These are phyloP conservation scores for Kwoniella shivajii DNA, from an alignment of 1,284 basidiomycete genomes.

Conservation along the genomic window DNA sequence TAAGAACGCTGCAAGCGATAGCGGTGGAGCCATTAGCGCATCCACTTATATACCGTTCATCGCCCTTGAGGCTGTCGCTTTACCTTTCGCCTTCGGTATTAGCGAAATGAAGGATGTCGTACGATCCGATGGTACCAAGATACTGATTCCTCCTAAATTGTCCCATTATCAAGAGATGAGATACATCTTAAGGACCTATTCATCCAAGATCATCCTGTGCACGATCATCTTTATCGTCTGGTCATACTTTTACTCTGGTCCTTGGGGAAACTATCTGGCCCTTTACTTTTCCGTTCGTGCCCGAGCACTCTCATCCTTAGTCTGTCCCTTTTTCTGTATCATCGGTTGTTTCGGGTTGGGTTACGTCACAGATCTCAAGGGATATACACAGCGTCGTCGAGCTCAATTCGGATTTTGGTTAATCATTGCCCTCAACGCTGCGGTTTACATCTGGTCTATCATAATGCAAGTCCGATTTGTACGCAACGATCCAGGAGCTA, in stretches of 20 bases:
- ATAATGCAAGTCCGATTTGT: neutral
- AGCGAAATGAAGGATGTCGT: neutral
- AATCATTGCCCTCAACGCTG: neutral
- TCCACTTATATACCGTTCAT: neutral
- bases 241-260: slow-evolving; percentile 21
- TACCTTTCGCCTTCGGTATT: slow-evolving; percentile 22
- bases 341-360: slow-evolving; percentile 25
- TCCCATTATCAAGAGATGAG: slow-evolving; percentile 17
- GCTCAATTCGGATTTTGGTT: slow-evolving; percentile 1
- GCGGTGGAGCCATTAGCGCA: neutral
- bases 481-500: neutral
- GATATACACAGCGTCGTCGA: neutral
- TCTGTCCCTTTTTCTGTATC: slow-evolving; percentile 21
- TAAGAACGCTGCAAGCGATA: slow-evolving; percentile 12
- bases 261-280: slow-evolving; percentile 1
- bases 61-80: slow-evolving; percentile 23
- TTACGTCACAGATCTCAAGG: neutral
- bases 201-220: slow-evolving; percentile 8
- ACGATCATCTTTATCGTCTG: slow-evolving; percentile 16
- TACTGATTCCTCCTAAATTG: slow-evolving; percentile 9
- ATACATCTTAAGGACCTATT: slow-evolving; percentile 2
- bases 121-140: slow-evolving; percentile 7
- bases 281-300: neutral
- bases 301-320: neutral
- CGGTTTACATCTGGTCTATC: neutral